phyloP scores from a whole-genome alignment of 208 protist genomes.

The Trypanosoma melophagium region DNA sequence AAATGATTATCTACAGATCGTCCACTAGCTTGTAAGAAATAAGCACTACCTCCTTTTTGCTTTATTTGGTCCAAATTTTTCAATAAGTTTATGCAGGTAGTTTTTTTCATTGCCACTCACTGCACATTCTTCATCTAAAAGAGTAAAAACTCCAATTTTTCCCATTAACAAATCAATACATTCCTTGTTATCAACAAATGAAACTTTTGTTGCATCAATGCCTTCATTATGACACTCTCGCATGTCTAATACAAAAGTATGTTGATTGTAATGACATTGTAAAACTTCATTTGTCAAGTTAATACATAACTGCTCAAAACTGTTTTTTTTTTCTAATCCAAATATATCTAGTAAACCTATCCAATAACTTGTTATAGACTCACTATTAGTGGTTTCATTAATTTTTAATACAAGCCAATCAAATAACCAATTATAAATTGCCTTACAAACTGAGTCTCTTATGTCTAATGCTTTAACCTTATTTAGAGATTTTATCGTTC shows the following conservation, averaged over 20 bases:
- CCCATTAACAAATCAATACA: conserved; percentile 50
- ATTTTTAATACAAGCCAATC: conserved; percentile 49
- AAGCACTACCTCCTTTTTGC: conserved; percentile 26
- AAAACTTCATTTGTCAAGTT: conserved; percentile 96
- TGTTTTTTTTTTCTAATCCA: conserved; percentile 84
- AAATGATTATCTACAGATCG: conserved; percentile 39
- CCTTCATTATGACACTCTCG: conserved; percentile 67
- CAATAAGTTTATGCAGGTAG: conserved; percentile 32
- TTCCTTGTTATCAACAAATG: conserved; percentile 69
- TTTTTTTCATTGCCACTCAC: conserved; percentile 31
- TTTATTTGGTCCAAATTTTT: conserved; percentile 25
- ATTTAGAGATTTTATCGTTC: conserved; percentile 16
- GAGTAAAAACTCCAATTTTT: conserved; percentile 32
- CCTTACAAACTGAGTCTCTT: conserved; percentile 60
- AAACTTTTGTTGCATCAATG: conserved; percentile 76
- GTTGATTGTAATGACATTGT: conserved; percentile 87
- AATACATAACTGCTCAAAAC: conserved; percentile 96
- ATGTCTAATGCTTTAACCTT: conserved; percentile 42
- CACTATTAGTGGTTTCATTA: conserved; percentile 32
- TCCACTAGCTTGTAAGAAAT: conserved; percentile 20
- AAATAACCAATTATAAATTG: conserved; percentile 46
- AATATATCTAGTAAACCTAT: conserved; percentile 78
- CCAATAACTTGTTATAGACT: conserved; percentile 23
- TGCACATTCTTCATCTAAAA: conserved; percentile 43
- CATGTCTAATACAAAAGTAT: conserved; percentile 75